Base-by-base conservation (phyloP, 1,284 basidiomycete species). In the Ustilago cynodontis region DNA sequence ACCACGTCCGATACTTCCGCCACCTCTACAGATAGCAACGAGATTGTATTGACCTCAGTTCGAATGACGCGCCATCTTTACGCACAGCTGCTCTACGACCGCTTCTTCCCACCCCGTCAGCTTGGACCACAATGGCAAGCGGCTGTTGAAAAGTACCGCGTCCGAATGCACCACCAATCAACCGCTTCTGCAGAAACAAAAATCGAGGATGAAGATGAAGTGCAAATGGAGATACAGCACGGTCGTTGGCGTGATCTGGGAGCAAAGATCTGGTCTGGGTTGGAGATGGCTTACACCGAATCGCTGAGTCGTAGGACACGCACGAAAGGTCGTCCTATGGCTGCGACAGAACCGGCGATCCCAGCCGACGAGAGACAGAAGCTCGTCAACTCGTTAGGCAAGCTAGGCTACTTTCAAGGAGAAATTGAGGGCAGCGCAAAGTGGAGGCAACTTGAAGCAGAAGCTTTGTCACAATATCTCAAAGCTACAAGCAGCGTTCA, bases 51-150 rank as follows among this genome's bases (percentile, higher is more conserved):
- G 16, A 52, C 69, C 2, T 61, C 61, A 2, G 66, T 85, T 4
- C 45, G 69, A 2, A 65, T 82, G 65, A 81, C 83, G 2, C 71
- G 80, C 22, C 71, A 80, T 20, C 70, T 84, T 24, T 98, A 97
- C 86, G 96, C 95, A 1, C 95, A 98, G 81, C 88, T 98, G 14
- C 87, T 92, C 33, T 92, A 94, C 14, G 95, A 98, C 86, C 93
- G 91, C 68, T 98, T 97, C 86, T 93, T 92, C 83, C 93, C 96
- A 2, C 95, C 95, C 0, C 93, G 93, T 81, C 88, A 93, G 24
- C 98, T 98, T 82, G 93, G 94, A 1, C 47, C 53, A n/a, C 54
- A 57, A 2, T 84, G 82, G 82, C 79, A 79, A 35, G 49, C 59
- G 2, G 60, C 65, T 2, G 80, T 83, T 0, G 80, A 80, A 39